Evolutionary conservation across 768 basidiomycete species (phyloP).

Genomic region (Tubosaeta sp.): DNA sequence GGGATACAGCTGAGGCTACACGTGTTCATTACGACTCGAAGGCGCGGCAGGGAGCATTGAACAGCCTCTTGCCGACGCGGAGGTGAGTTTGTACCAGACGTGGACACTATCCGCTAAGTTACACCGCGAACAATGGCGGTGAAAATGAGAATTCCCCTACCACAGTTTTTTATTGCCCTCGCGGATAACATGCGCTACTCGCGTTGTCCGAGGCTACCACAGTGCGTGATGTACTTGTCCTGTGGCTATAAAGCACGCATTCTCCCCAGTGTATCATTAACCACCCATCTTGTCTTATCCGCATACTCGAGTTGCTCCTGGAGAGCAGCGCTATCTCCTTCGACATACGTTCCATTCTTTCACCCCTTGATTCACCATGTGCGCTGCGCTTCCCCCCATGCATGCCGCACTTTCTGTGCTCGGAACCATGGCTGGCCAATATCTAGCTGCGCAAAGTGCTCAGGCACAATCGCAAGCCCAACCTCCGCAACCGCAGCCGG

Average conservation of each 20-base stretch:
- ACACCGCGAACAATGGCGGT: constrained; percentile 10
- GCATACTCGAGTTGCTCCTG: constrained; percentile 25
- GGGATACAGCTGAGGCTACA: not conserved
- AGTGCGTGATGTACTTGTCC: constrained; percentile 8
- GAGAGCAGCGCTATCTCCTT: constrained; percentile 20
- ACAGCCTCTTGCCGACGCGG: constrained; percentile 10
- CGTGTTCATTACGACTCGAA: constrained; percentile 12
- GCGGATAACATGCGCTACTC: constrained; percentile 30
- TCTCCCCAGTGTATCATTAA: constrained; percentile 10
- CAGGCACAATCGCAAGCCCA: constrained; percentile 27
- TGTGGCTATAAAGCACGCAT: constrained; percentile 25
- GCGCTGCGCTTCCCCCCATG: constrained; percentile 30
- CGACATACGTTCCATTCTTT: constrained; percentile 6
- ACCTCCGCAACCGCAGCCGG: constrained; percentile 22
- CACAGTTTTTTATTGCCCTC: constrained; percentile 20
- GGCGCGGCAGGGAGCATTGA: constrained; percentile 12
- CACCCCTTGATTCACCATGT: constrained; percentile 21
- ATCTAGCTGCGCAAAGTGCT: constrained; percentile 29
- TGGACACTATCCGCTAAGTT: constrained; percentile 3
- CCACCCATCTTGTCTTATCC: constrained; percentile 46
- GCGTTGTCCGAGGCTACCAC: constrained; percentile 20
- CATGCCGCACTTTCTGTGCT: constrained; percentile 34
- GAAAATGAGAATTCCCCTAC: constrained; percentile 7
- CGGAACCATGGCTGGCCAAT: constrained; percentile 34
- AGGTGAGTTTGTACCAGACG: constrained; percentile 10